Evolutionary conservation across 163 green algal genomes (phyloP).

Genomic region (Prototheca cutis): DNA sequence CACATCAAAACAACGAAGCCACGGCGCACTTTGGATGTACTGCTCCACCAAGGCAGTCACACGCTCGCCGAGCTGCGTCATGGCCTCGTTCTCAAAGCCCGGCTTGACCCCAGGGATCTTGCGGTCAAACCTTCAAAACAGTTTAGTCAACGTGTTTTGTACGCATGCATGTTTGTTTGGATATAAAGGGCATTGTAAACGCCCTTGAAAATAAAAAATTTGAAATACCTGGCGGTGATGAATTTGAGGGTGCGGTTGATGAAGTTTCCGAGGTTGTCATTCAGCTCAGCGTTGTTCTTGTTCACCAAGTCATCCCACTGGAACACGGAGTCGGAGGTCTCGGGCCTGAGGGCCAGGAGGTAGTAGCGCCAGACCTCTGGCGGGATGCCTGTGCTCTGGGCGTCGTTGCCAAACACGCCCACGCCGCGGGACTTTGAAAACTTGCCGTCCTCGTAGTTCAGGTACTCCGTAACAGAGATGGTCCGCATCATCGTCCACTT

Average conservation of each 20-base stretch:
- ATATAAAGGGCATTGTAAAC: no score
- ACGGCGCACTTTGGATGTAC: constrained; percentile 40
- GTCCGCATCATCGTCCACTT: constrained; percentile 91
- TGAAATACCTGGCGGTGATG: constrained; percentile 16
- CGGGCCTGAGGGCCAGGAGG: constrained; percentile 79
- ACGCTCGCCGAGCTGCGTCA: constrained; percentile 31
- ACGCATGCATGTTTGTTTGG: no score
- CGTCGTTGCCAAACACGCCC: constrained; percentile 93
- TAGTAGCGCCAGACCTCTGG: constrained; percentile 94
- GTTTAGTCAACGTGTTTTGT: no score
- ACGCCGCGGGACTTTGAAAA: constrained; percentile 88
- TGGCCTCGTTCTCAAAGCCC: constrained; percentile 7
- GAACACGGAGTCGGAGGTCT: constrained; percentile 75
- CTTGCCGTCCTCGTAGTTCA: constrained; percentile 97
- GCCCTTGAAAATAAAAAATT: no score
- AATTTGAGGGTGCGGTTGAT: constrained; percentile 67
- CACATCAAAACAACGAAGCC: constrained; percentile 6
- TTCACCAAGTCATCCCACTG: constrained; percentile 80
- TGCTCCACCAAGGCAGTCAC: constrained; percentile 35
- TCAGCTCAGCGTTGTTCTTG: constrained; percentile 86
- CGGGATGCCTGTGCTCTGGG: constrained; percentile 81
- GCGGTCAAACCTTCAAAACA: neutral
- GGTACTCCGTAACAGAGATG: constrained; percentile 95
- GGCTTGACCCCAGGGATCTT: neutral
- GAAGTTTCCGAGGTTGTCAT: constrained; percentile 96